Base-by-base conservation (phyloP, 2,329 filamentous ascomycete genomes). In the Sarocladiaceae sp. region DNA sequence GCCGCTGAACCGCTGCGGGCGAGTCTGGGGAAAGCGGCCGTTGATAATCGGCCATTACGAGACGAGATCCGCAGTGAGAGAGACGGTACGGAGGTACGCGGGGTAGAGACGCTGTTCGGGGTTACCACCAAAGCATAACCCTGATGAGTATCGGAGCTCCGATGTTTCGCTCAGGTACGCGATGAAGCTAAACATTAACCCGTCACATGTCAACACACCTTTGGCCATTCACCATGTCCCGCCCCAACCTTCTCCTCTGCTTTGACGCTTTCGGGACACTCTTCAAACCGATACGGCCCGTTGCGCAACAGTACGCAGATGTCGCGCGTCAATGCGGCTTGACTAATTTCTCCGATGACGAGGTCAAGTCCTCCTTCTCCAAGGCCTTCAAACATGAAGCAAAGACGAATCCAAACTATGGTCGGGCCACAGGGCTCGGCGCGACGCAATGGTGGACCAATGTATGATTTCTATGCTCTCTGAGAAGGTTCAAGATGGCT, bases 241-340 rank as follows among this genome's bases (percentile, higher is more conserved):
- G 44, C 3, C 44, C 44, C 3, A 48, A 80, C 54, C 70, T 86
- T 2, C 65, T 86, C 1, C 63, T 86, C 1, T 82, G 79, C 54
- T 79, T 86, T 51, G 83, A 87, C 62, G 83, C 82, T 4, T 86
- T 85, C 57, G 81, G 79, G n/a, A 87, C 83, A 0, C 68, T 87
- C 2, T 85, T 83, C 64, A 67, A 64, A 11, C 80, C 82, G 0
- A 74, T 68, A 47, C 59, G 60, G 10, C 67, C 78, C 1, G 73
- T 86, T 7, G 67, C 71, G 4, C 62, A 69, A 50, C 78, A 83
- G 57, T 87, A 87, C 62, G 72, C 66, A 33, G 64, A 72, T 18
- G 69, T 79, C 2, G 83, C 81, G 1, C 62, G 71, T 17, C 64
- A 71, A 50, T 71, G 77, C 60, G 80, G 81, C 3, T 58, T 83